Percentiles rank a stretch among this genome's conserved stretches.
Evolutionary conservation across 495 filamentous ascomycete species (phyloP).

Genomic region (Margaritispora aquatica): DNA sequence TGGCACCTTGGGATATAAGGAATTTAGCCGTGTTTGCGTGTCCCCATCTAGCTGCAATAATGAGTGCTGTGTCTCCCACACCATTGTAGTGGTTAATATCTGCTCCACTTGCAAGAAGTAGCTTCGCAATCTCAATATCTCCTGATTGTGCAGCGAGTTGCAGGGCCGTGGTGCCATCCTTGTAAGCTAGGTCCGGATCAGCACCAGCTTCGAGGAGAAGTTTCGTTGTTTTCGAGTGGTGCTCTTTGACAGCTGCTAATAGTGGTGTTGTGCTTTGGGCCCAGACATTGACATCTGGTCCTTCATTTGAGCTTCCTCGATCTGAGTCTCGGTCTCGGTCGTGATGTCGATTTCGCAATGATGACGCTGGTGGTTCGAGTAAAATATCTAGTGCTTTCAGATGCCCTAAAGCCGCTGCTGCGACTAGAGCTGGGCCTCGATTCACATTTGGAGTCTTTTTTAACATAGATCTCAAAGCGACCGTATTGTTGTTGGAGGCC

Average conservation of each 20-base stretch:
- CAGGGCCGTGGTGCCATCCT: constrained; percentile 3
- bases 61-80: constrained; percentile 10
- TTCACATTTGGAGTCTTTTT: constrained; percentile 2
- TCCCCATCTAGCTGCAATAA: constrained; percentile 3
- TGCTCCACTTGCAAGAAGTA: neutral
- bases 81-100: neutral
- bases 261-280: constrained; percentile 5
- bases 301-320: neutral
- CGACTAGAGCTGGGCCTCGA: constrained; percentile 9
- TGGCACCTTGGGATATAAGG: constrained; percentile 2
- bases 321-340: neutral
- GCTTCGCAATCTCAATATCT: constrained; percentile 6
- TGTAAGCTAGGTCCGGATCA: constrained; percentile 8
- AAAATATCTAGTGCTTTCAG: constrained; percentile 3
- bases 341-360: neutral
- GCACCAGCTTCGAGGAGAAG: constrained; percentile 6
- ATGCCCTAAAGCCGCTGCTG: neutral
- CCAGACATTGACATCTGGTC: constrained; percentile 2
- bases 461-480: neutral
- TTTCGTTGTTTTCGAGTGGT: constrained; percentile 7
- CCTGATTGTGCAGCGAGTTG: constrained; percentile 1
- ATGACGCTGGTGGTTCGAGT: neutral
- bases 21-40: neutral
- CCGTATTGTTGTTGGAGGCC: constrained; percentile 1
- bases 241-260: constrained; percentile 6